Percentiles rank a stretch among this genome's conserved stretches.
Evolutionary conservation across 257 asterid species (phyloP).

Genomic region (Fraxinus excelsior): DNA sequence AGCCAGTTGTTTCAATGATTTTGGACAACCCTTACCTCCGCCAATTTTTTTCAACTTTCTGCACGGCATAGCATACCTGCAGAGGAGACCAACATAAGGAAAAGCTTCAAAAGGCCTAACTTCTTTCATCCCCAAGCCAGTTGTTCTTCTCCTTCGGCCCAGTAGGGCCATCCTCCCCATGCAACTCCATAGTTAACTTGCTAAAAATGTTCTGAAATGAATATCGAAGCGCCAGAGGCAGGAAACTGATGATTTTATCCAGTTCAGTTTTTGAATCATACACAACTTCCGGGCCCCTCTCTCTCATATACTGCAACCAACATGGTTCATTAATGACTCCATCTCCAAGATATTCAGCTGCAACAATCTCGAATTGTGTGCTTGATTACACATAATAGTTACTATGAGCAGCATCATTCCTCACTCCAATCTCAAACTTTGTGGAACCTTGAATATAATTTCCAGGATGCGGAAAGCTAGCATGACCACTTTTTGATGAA

Average conservation of each 20-base stretch:
- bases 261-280: slow-evolving; percentile 70
- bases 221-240: slow-evolving; percentile 54
- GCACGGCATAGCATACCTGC: not conserved
- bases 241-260: slow-evolving; percentile 46
- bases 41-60: not conserved
- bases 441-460: slow-evolving; percentile 76
- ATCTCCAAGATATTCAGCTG: slow-evolving; percentile 83
- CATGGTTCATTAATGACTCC: slow-evolving; percentile 61
- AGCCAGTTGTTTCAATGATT: too few relatives aligned
- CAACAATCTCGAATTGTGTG: slow-evolving; percentile 60
- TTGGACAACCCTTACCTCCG: too few relatives aligned
- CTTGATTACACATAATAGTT: slow-evolving; percentile 61
- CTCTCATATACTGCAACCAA: slow-evolving; percentile 86
- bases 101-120: slow-evolving; percentile 35
- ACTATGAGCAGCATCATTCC: slow-evolving; percentile 72
- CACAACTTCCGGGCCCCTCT: slow-evolving; percentile 78
- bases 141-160: slow-evolving; percentile 99
- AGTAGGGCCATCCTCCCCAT: slow-evolving; percentile 85
- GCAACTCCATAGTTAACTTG: slow-evolving; percentile 78
- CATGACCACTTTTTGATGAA: slow-evolving; percentile 83
- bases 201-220: slow-evolving; percentile 43
- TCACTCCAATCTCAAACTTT: slow-evolving; percentile 76
- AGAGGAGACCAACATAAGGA: not conserved
- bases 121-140: slow-evolving; percentile 89
- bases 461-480: slow-evolving; percentile 89